Base-by-base conservation (phyloP, 768 basidiomycete species). In the Phaeotremella fagi region DNA sequence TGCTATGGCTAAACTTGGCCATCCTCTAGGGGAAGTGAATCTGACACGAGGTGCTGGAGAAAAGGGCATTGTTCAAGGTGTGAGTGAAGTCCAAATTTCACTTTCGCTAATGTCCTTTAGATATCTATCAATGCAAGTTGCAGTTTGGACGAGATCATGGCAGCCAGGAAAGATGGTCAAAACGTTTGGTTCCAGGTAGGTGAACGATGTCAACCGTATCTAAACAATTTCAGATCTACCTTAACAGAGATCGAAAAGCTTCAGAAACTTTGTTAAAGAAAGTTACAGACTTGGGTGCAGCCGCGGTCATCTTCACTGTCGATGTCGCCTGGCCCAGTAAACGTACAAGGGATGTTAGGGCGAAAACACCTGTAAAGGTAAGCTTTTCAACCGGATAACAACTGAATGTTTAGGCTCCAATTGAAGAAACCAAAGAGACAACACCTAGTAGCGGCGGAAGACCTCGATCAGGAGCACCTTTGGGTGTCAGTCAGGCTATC, bases 261-360 rank as follows among this genome's bases (percentile, higher is more conserved):
- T 88, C 89, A 1, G 83, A 82, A 66, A 78, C 80, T 56, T 81
- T 87, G 25, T 80, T 95, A 15, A 79, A 80, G 42, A 83, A 87
- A 45, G 81, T 89, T 20, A 85, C 86, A 53, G 68, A 73, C 26
- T 74, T 87, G 3, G 88, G 89, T 0, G 92, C 86, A 74, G 88
- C 85, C 44, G 90, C 87, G 0, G 87, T 97, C 54, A 89, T 89
- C 71, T 78, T 97, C 50, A 95, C 91, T 1, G 90, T 94, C 2
- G 91, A 97, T 74, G 87, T 88, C 0, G 78, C 88, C n/a, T 82
- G 86, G 35, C 78, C 85, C 1, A 85, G 87, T 7, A 90, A 90
- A 61, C 80, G 90, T 42, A 71, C 70, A 2, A 46, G 61, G 33
- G 72, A 74, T 45, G 58, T 64, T 0, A 46, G 72, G 31, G 62